These are phyloP conservation scores for Durotheca rogersii DNA, from an alignment of 495 filamentous ascomycete species.

Conservation along the genomic window DNA sequence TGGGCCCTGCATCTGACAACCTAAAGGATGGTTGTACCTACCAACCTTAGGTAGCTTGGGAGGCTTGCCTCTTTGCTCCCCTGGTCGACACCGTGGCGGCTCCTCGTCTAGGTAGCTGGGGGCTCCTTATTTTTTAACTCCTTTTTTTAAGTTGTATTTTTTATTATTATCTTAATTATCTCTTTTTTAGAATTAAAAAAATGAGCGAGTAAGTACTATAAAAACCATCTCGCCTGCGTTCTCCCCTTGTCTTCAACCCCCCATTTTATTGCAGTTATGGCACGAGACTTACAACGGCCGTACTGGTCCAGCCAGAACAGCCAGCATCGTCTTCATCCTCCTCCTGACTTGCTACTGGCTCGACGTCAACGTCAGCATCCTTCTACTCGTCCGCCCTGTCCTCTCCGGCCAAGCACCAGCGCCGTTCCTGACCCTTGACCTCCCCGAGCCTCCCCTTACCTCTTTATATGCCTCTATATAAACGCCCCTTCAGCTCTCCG, in stretches of 20 bases:
- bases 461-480: conserved; percentile 1
- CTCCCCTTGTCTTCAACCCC: conserved; percentile 41
- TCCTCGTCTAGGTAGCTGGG: conserved; percentile 26
- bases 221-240: conserved; percentile 45
- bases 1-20: conserved; percentile 33
- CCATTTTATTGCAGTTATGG: conserved; percentile 43
- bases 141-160: no score
- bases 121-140: conserved; percentile 32
- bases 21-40: conserved; percentile 29
- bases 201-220: conserved; percentile 43
- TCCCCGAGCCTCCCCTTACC: neutral
- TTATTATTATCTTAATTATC: no score
- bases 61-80: neutral
- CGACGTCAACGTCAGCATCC: conserved; percentile 29
- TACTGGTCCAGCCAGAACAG: conserved; percentile 42
- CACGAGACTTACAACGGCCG: conserved; percentile 47
- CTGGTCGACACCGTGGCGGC: conserved; percentile 12
- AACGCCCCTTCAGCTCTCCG: no score
- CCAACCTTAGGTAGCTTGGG: neutral
- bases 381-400: conserved; percentile 5
- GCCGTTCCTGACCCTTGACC: conserved; percentile 21
- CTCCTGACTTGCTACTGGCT: conserved; percentile 25
- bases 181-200: conserved; percentile 20
- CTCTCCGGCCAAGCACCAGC: conserved; percentile 8
- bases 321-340: no score